A percentile compares a stretch with the other conserved stretches of the same genome.
These are phyloP conservation scores for Macaranga tanarius DNA, from an alignment of 441 rosid species.

Conservation along the genomic window DNA sequence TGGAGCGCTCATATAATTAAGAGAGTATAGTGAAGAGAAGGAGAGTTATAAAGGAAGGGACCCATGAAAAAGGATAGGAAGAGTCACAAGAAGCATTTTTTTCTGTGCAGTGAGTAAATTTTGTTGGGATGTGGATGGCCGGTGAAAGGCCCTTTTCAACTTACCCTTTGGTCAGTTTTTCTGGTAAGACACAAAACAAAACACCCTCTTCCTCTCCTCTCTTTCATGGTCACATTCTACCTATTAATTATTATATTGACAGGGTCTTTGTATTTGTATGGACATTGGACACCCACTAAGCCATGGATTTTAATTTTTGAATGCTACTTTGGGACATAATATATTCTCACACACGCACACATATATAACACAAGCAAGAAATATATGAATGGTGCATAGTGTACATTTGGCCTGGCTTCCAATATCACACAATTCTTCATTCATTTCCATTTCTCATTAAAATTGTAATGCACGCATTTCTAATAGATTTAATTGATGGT, in stretches of 20 bases:
- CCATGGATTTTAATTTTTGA: slow-evolving; percentile 15
- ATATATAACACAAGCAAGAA: background rate
- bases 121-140: slow-evolving; percentile 38
- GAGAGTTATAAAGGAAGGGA: slow-evolving; percentile 26
- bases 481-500: too few species aligned
- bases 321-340: slow-evolving; percentile 15
- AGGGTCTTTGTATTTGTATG: slow-evolving; percentile 5
- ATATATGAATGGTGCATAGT: too few species aligned
- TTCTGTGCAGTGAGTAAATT: slow-evolving; percentile 27
- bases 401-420: background rate
- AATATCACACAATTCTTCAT: background rate
- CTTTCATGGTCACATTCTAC: slow-evolving; percentile 31
- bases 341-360: too few species aligned
- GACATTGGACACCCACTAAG: background rate
- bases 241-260: slow-evolving; percentile 14
- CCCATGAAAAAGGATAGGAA: slow-evolving; percentile 19
- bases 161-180: slow-evolving; percentile 40
- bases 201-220: slow-evolving; percentile 12
- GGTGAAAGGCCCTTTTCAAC: slow-evolving; percentile 60
- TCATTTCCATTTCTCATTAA: background rate
- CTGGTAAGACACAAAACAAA: slow-evolving; percentile 23
- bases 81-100: slow-evolving; percentile 19
- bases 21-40: background rate
- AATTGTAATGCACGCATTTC: too few species aligned
- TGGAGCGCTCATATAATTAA: slow-evolving; percentile 7